Percentiles rank a stretch among this genome's conserved stretches.
Conservation (phyloP, 148 eudicot genomes). For the Selenicereus undatus region DNA sequence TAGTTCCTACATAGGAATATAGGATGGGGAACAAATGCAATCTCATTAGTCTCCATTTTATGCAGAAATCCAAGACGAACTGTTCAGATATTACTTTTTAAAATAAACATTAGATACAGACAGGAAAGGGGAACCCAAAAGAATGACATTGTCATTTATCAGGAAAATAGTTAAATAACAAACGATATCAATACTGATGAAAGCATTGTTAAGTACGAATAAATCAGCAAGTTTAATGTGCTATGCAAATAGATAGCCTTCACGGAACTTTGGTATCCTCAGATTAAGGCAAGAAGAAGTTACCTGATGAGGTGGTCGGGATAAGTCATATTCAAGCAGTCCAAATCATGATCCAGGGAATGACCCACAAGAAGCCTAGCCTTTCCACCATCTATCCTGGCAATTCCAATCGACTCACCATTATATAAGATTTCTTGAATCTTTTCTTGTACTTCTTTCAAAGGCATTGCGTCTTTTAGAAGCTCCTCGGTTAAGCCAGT, state of each 20-base stretch:
- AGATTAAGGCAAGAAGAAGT: conserved; percentile 1
- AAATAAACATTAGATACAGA: neutral
- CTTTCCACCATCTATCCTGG: conserved; percentile 56
- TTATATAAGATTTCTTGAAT: conserved; percentile 52
- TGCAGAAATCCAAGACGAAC: neutral
- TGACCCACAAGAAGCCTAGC: conserved; percentile 81
- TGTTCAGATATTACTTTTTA: neutral
- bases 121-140: neutral
- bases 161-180: neutral
- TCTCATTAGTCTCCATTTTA: neutral
- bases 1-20: neutral
- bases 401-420: conserved; percentile 62
- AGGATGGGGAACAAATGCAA: neutral
- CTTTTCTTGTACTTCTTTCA: conserved; percentile 57
- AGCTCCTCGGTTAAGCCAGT: conserved; percentile 67
- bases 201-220: too few relatives aligned
- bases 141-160: neutral
- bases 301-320: conserved; percentile 69
- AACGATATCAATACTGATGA: neutral
- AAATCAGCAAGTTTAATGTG: conserved; percentile 2
- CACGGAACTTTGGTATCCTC: neutral
- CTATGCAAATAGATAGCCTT: neutral
- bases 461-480: conserved; percentile 64
- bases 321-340: conserved; percentile 55
- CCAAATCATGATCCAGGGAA: conserved; percentile 54